Conservation (phyloP, 2,329 filamentous ascomycete genomes). For the Arthrobotrys entomopaga region DNA sequence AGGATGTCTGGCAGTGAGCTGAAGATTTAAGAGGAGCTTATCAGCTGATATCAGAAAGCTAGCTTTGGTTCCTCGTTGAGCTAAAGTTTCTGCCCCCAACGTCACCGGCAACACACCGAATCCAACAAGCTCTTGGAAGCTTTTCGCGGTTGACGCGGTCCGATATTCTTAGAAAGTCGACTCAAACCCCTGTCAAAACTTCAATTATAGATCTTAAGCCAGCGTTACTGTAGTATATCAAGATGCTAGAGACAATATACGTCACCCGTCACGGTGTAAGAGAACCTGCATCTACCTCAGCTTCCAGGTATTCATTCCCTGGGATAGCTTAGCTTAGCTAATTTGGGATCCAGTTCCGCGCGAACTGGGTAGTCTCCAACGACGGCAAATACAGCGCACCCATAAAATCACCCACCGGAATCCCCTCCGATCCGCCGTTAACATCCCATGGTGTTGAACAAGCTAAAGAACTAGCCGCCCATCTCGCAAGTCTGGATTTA, state of each 20-base stretch:
- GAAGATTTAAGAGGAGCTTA: background rate
- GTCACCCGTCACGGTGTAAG: conserved; percentile 79
- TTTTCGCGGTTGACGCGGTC: too few species aligned
- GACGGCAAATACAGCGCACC: conserved; percentile 80
- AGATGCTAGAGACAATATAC: conserved; percentile 78
- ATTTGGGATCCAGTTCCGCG: conserved; percentile 74
- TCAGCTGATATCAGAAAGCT: too few species aligned
- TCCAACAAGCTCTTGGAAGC: conserved; percentile 17
- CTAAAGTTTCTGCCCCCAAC: conserved; percentile 15
- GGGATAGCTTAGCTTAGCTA: conserved; percentile 47
- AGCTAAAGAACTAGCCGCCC: conserved; percentile 75
- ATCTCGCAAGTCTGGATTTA: conserved; percentile 71
- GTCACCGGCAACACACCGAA: conserved; percentile 17
- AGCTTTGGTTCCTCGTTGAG: background rate
- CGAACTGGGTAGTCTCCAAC: conserved; percentile 85
- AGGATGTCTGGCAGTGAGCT: background rate
- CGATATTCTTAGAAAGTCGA: too few species aligned
- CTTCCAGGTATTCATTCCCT: conserved; percentile 2
- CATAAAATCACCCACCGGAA: conserved; percentile 84
- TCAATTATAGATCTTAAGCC: background rate
- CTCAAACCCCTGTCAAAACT: background rate
- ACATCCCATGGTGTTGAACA: conserved; percentile 88
- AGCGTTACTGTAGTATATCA: too few species aligned
- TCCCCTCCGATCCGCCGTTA: conserved; percentile 85
- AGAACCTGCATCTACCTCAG: conserved; percentile 38